Conservation (phyloP, 2,329 filamentous ascomycete genomes). For the Aspergillus udagawae region DNA sequence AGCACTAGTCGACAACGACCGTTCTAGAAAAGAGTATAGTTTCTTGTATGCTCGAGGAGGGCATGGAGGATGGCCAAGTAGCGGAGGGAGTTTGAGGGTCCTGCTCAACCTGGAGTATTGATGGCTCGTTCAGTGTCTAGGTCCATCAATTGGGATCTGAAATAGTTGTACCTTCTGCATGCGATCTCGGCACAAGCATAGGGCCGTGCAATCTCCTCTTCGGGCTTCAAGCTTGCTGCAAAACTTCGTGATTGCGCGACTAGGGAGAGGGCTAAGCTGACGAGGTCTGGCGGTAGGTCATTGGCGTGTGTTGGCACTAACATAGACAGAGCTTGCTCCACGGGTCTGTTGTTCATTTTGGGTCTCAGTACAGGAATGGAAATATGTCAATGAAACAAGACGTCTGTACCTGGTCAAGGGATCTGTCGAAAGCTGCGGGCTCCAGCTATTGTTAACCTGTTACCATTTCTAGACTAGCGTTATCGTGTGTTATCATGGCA, state of each 20-base stretch:
- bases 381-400: background rate
- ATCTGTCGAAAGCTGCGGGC: background rate
- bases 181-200: conserved; percentile 87
- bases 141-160: background rate
- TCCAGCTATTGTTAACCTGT: background rate
- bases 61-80: conserved; percentile 71
- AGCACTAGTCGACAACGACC: conserved; percentile 51
- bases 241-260: conserved; percentile 76
- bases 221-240: conserved; percentile 72
- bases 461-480: background rate
- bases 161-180: conserved; percentile 66
- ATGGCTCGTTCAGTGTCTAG: background rate
- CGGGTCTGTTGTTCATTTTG: conserved; percentile 65
- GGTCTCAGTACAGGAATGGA: background rate
- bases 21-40: conserved; percentile 75
- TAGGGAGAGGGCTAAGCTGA: conserved; percentile 67
- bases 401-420: background rate
- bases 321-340: conserved; percentile 69
- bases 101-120: conserved; percentile 63
- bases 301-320: conserved; percentile 69
- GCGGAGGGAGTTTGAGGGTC: conserved; percentile 69
- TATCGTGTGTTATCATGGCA: background rate
- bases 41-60: conserved; percentile 78
- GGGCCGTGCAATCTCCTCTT: conserved; percentile 80
- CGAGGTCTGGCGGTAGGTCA: conserved; percentile 63